Base-by-base conservation (phyloP, 805 yeast species). In the Nakazawaea ambrosiae region DNA sequence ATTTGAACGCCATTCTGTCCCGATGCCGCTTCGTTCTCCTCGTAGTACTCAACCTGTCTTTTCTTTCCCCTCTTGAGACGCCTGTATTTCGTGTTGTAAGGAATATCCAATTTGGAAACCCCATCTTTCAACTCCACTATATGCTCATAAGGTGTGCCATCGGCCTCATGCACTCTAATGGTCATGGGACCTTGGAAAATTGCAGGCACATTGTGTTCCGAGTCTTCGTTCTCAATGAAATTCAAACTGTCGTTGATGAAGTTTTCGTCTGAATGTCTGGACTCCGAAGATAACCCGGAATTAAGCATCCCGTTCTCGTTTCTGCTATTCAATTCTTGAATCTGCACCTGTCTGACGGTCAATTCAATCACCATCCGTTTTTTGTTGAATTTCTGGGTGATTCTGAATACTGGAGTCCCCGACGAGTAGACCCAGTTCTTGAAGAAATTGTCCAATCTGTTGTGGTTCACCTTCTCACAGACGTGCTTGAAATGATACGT, bases 81-180 rank as follows among this genome's bases (percentile, higher is more conserved):
- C 58, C 87, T 85, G 55, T 86, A 87, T 56, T 88, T 90, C 4
- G 97, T 87, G 58, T 92, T 92, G 60, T 92, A 92, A 53, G 87
- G 97, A 33, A 92, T 87, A 52, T 92, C 98, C 31, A 92, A 65
- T 52, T 85, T 87, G 1, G 95, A 85, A 47, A 79, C 77, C 1
- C 78, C 73, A 31, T 90, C 97, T 49, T 87, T 85, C 36, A 92
- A 64, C 46, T 87, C 94, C 17, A 92, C 96, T 33, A 92, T 90
- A 55, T 92, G 99, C 52, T 92, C 99, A 53, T 92, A 92, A 0
- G 99, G 98, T 0, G 97, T 87, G 7, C 98, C 98, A 57, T 92
- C 97, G 0, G 96, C 94, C 53, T 92, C 99, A 54, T 92, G 98
- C 26, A 92, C 89, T 50, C 98, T 68, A 26, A 92, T 85, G 0